Evolutionary conservation across 345 rosid species (phyloP).

Genomic region (Eucalyptus leucophloia): DNA sequence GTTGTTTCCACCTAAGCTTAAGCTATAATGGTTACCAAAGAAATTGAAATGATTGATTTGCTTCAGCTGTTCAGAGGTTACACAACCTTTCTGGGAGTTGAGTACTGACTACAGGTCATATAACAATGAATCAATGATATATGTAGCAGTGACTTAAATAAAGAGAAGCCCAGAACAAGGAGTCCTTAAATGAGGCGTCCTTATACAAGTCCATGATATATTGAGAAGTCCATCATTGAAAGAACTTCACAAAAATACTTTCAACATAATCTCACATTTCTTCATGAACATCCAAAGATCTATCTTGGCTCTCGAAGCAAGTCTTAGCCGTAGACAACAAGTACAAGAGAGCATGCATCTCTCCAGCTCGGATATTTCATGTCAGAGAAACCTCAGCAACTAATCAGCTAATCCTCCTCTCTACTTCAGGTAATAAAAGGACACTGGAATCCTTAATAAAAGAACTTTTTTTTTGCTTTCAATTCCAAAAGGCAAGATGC

Average conservation of each 20-base stretch:
- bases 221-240: background rate
- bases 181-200: background rate
- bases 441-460: background rate
- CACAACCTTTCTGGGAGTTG: background rate
- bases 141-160: background rate
- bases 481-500: too few relatives aligned
- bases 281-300: background rate
- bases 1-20: background rate
- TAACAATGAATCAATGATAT: background rate
- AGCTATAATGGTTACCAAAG: background rate
- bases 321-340: background rate
- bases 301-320: background rate
- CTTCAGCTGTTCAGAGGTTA: background rate
- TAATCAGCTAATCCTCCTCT: background rate
- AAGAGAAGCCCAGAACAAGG: background rate
- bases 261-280: background rate
- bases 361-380: background rate
- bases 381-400: background rate
- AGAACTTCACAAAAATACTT: background rate
- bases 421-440: background rate
- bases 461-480: too few relatives aligned
- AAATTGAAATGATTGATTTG: background rate
- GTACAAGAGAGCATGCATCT: background rate
- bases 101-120: background rate
- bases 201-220: background rate